A percentile compares a stretch with the other conserved stretches of the same genome.
phyloP scores from a whole-genome alignment of 1,284 basidiomycete species.

The Uromyces viciae-fabae region DNA sequence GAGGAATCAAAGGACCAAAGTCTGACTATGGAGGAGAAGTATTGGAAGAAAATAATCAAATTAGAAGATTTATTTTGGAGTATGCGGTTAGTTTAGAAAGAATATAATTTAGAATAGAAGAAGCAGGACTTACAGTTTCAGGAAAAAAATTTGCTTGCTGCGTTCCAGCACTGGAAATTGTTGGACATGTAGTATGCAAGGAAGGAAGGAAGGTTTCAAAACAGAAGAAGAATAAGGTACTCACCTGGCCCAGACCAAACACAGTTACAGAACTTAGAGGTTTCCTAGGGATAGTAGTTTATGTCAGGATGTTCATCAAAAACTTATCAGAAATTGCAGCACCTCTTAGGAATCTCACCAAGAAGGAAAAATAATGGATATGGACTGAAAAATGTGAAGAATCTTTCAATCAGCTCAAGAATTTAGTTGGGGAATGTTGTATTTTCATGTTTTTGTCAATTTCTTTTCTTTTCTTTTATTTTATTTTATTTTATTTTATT shows the following conservation, averaged over 20 bases:
- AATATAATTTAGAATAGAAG: slow-evolving; percentile 13
- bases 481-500: too few relatives aligned
- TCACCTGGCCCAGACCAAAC: neutral
- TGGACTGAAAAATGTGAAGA: neutral
- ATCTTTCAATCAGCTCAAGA: neutral
- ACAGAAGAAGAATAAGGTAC: slow-evolving; percentile 6
- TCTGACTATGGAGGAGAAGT: neutral
- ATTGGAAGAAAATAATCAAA: neutral
- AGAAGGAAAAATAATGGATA: neutral
- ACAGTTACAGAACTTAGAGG: neutral
- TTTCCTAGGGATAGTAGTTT: neutral
- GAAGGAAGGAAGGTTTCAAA: neutral
- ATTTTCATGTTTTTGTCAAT: too few relatives aligned
- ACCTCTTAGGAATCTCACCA: neutral
- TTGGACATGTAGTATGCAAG: neutral
- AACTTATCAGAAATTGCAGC: neutral
- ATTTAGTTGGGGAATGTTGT: neutral
- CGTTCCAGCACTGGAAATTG: slow-evolving; percentile 7
- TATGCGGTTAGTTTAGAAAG: neutral
- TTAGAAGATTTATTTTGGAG: neutral
- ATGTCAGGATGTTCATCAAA: slow-evolving; percentile 20
- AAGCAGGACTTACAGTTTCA: slow-evolving; percentile 30
- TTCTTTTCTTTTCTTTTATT: too few relatives aligned
- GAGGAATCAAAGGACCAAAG: neutral
- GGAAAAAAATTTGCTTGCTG: slow-evolving; percentile 1